Evolutionary conservation across 139 green algal genomes (phyloP), one percentile per base, ranked within the genome.

Genomic region (Tetraselmis chui): DNA sequence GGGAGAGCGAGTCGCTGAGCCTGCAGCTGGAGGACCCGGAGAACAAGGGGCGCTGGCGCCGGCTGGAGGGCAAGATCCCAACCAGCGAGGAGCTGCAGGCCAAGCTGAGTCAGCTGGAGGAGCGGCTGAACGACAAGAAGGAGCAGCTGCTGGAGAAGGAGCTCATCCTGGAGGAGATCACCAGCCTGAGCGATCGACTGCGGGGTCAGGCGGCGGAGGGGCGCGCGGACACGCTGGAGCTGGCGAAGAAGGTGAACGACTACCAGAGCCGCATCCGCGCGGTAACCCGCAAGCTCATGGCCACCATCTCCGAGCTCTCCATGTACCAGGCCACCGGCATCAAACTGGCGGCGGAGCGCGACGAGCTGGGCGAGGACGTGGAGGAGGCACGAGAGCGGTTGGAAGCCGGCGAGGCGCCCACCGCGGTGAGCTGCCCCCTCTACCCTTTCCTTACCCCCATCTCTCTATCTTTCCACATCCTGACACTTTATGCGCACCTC

Each of bases 281-380:
- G 0, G 89, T 93, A 18, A 97, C 90, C 18, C 84, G 91, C 2
- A 91, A 90, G 76, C 94, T 97, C 84, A 98, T 96, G 93, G 94
- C 94, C 23, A 92, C 92, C 0, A 91, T 96, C 30, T 92, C 86
- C 29, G 94, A 98, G 89, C 88, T 98, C 59, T 93, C 89, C 28
- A 92, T 98, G 86, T 96, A 95, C 84, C 92, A 97, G 88, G 92
- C 91, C 0, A 89, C 87, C 23, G 87, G 89, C 2, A 85, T 96
- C 75, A 95, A 96, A 85, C 88, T 94, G 32, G 85, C 86, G 0
- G 85, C 83, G 2, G 91, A 95, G 78, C 85, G 85, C 31, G 86
- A 90, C 27, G 84, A 88, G 67, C 79, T 97, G 2, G 83, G 85
- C 1, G 76, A 74, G 18, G 79, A 89, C 24, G 80, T 96, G 23